Evolutionary conservation across 2,329 filamentous ascomycete genomes (phyloP).

Genomic region (Aspergillus quadrilineatus): DNA sequence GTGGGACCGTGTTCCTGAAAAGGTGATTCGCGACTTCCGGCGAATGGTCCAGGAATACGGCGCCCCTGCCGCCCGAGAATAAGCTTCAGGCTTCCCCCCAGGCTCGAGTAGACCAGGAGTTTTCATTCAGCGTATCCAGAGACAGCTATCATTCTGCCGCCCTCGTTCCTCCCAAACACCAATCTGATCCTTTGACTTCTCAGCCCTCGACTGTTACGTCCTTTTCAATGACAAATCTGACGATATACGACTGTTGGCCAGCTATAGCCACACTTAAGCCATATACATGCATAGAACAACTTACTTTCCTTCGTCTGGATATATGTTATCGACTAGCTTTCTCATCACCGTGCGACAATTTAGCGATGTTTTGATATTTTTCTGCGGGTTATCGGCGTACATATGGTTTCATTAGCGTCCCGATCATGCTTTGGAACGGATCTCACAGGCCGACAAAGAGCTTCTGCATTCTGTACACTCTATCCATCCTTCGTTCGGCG

Average conservation of each 20-base stretch:
- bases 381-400: slow-evolving; percentile 21
- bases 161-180: slow-evolving; percentile 9
- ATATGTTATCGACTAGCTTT: slow-evolving; percentile 23
- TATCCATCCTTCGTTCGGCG: slow-evolving; percentile 2
- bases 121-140: slow-evolving; percentile 13
- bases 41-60: slow-evolving; percentile 80
- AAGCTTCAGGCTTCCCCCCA: slow-evolving; percentile 23
- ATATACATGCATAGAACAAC: slow-evolving; percentile 29
- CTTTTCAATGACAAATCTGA: slow-evolving; percentile 14
- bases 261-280: slow-evolving; percentile 24
- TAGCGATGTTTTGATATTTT: slow-evolving; percentile 25
- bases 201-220: slow-evolving; percentile 16
- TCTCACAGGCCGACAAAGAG: slow-evolving; percentile 17
- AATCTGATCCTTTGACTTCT: slow-evolving; percentile 14
- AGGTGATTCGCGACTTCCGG: slow-evolving; percentile 89
- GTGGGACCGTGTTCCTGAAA: slow-evolving; percentile 89
- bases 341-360: slow-evolving; percentile 21
- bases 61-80: slow-evolving; percentile 34
- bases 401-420: slow-evolving; percentile 16
- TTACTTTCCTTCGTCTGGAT: slow-evolving; percentile 25
- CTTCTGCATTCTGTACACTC: slow-evolving; percentile 20
- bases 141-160: slow-evolving; percentile 15
- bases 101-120: slow-evolving; percentile 14
- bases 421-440: slow-evolving; percentile 16
- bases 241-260: slow-evolving; percentile 23